Evolutionary conservation across 2,329 filamentous ascomycete species (phyloP).

Genomic region (Aquanectria penicillioides): DNA sequence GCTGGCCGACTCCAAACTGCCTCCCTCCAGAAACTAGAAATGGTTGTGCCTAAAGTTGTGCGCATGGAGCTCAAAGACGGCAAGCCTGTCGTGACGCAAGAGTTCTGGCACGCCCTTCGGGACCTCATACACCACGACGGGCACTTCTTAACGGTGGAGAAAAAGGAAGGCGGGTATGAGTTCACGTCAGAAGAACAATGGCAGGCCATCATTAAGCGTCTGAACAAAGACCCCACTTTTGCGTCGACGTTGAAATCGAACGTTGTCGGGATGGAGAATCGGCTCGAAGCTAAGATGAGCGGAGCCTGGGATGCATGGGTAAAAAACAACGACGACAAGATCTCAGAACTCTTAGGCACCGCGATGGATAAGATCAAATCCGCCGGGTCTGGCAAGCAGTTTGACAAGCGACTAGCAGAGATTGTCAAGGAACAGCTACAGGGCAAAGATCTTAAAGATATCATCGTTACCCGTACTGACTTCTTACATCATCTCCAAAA

Average conservation of each 20-base stretch:
- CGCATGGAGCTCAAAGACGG: slow-evolving; percentile 65
- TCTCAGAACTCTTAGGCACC: slow-evolving; percentile 44
- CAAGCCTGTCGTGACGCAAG: slow-evolving; percentile 62
- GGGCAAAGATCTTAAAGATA: slow-evolving; percentile 44
- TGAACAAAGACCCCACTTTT: slow-evolving; percentile 49
- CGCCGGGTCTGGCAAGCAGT: slow-evolving; percentile 46
- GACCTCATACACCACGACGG: slow-evolving; percentile 62
- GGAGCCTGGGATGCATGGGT: slow-evolving; percentile 64
- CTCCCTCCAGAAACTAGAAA: slow-evolving; percentile 55
- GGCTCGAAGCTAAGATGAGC: slow-evolving; percentile 45
- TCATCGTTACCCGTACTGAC: slow-evolving; percentile 58
- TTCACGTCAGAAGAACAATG: slow-evolving; percentile 58
- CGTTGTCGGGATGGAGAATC: slow-evolving; percentile 38
- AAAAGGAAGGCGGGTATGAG: slow-evolving; percentile 48
- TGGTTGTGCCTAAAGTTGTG: slow-evolving; percentile 65
- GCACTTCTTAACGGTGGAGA: slow-evolving; percentile 58
- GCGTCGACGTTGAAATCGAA: slow-evolving; percentile 40
- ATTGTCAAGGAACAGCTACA: slow-evolving; percentile 50
- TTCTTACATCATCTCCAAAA: slow-evolving; percentile 56
- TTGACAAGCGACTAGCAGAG: slow-evolving; percentile 48
- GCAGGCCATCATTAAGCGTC: slow-evolving; percentile 55
- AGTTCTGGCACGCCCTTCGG: slow-evolving; percentile 73
- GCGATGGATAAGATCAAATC: slow-evolving; percentile 48
- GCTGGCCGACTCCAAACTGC: slow-evolving; percentile 48
- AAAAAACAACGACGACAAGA: slow-evolving; percentile 57